Conservation (phyloP, 2,329 filamentous ascomycete species). For the Emergomyces africanus region DNA sequence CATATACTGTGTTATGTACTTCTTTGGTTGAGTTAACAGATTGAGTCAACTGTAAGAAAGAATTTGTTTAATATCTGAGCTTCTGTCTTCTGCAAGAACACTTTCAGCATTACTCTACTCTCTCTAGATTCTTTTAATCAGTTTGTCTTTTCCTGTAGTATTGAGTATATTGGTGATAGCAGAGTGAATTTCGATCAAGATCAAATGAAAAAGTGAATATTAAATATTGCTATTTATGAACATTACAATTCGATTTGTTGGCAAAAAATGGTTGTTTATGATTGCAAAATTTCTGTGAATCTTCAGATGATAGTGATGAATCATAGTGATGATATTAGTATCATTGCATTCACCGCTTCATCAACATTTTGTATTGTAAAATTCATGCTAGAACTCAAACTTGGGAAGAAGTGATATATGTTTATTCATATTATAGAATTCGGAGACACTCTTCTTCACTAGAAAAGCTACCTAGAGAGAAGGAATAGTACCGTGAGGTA, state of each 20-base stretch:
- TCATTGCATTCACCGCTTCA: neutral
- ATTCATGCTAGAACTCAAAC: neutral
- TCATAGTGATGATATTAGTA: neutral
- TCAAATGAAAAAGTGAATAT: neutral
- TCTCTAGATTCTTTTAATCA: neutral
- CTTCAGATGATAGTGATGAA: neutral
- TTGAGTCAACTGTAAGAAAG: neutral
- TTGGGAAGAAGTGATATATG: conserved; percentile 1
- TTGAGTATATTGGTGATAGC: neutral
- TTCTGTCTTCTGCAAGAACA: neutral
- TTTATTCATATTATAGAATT: neutral
- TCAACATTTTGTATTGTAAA: neutral
- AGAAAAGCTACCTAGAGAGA: neutral
- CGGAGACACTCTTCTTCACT: neutral
- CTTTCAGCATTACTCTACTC: neutral
- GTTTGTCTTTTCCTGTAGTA: neutral
- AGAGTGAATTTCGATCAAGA: neutral
- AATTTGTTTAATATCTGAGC: neutral
- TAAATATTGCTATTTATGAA: neutral
- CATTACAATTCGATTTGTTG: neutral
- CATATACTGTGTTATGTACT: neutral
- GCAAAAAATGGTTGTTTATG: neutral
- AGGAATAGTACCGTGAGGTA: too few relatives aligned
- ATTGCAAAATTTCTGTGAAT: neutral
- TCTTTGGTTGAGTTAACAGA: neutral